Evolutionary conservation across 202 grass and related monocot species (phyloP), one percentile per base, ranked within the genome.

Genomic region (Schoenoplectus tabernaemontani): DNA sequence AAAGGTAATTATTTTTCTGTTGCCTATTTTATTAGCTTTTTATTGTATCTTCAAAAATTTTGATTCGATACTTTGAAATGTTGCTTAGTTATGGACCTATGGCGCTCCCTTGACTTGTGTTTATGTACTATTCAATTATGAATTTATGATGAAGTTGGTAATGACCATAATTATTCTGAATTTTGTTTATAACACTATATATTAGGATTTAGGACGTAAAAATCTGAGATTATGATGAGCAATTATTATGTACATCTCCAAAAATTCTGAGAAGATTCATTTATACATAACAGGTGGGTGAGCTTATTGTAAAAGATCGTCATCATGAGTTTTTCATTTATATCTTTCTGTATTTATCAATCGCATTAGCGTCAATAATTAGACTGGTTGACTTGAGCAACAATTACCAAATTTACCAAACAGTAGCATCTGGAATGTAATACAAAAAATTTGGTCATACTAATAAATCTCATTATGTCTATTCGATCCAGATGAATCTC

Each of bases 1-100:
- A 78, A 61, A 90, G 82, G 82, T 88, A 80, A n/a, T n/a, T n/a
- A n/a, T n/a, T n/a, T 59, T 41, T 6, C 63, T 78, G 38, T 73
- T 73, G 4, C 12, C 28, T 15, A 70, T 28, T 37, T n/a, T 38
- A 30, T 28, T n/a, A n/a, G n/a, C 13, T 10, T 30, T 61, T 1
- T 11, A 56, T n/a, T 6, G n/a, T 19, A 2, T 19, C 16, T 56
- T 7, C 6, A 7, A 37, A n/a, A n/a, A n/a, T n/a, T 37, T 37
- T 56, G 51, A n/a, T n/a, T 6, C 19, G 6, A 4, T 65, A 38
- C 11, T 32, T 32, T 60, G 23, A 4, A 60, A 5, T 5, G 58
- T 30, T 23, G 2, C 9, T 60, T 30, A 1, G n/a, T n/a, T n/a
- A n/a, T n/a, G n/a, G n/a, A n/a, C n/a, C n/a, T n/a, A n/a, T 28